phyloP scores from a whole-genome alignment of 2,329 filamentous ascomycete genomes.

The Pseudohalonectria lignicola region DNA sequence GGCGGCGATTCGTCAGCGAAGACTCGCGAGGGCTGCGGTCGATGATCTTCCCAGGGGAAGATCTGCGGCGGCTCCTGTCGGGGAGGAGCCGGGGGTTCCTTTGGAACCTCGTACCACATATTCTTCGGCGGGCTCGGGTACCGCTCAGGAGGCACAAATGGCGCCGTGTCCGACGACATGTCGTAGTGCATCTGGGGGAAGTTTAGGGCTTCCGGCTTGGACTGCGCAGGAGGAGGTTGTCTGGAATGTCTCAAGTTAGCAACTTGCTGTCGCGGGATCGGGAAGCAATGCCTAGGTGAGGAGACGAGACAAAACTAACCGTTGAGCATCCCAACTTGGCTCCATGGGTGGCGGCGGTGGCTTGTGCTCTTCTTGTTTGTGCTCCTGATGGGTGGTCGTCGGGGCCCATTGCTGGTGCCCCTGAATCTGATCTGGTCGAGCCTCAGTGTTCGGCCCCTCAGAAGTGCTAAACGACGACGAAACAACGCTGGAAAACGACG shows the following conservation, averaged over 20 bases:
- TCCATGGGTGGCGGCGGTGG: conserved; percentile 16
- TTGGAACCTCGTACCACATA: conserved; percentile 82
- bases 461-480: conserved; percentile 19
- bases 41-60: conserved; percentile 81
- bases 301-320: no score
- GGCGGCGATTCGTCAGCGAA: conserved; percentile 43
- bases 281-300: no score
- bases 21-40: conserved; percentile 50
- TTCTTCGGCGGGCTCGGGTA: conserved; percentile 78
- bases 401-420: conserved; percentile 14
- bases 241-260: no score
- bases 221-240: conserved; percentile 51
- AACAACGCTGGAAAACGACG: conserved; percentile 16
- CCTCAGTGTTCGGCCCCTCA: conserved; percentile 37
- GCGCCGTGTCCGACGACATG: conserved; percentile 66
- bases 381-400: conserved; percentile 22
- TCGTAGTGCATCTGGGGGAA: conserved; percentile 70
- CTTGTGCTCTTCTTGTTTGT: conserved; percentile 21
- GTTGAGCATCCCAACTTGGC: conserved; percentile 41
- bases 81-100: conserved; percentile 41
- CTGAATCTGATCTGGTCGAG: conserved; percentile 27
- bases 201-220: conserved; percentile 75
- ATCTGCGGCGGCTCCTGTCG: conserved; percentile 53
- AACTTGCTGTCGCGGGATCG: no score
- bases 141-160: conserved; percentile 65